A percentile compares a stretch with the other conserved stretches of the same genome.
Evolutionary conservation across 2,329 filamentous ascomycete genomes (phyloP).

Genomic region (Colletotrichum magnum): DNA sequence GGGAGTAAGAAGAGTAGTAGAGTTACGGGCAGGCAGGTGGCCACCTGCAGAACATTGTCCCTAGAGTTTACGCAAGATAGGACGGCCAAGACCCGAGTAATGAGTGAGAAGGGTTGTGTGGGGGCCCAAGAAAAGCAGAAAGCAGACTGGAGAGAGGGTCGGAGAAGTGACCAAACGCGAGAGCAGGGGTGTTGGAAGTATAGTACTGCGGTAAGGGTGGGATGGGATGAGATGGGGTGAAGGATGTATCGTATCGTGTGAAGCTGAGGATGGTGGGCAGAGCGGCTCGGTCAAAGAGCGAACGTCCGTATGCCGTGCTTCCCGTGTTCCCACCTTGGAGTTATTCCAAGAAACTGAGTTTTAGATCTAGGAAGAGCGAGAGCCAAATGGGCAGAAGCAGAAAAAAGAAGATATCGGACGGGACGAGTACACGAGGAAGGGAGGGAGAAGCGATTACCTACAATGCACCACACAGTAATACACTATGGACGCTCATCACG

Average conservation of each 20-base stretch:
- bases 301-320: conserved; percentile 21
- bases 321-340: conserved; percentile 11
- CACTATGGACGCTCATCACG: conserved; percentile 4
- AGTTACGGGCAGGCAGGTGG: conserved; percentile 28
- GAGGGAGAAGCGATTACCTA: conserved; percentile 6
- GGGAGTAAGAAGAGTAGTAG: conserved; percentile 1
- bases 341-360: conserved; percentile 17
- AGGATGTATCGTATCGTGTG: conserved; percentile 18
- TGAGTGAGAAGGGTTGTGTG: conserved; percentile 34
- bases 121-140: conserved; percentile 13
- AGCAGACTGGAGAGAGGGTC: conserved; percentile 11
- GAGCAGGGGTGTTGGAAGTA: conserved; percentile 8
- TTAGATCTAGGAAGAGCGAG: conserved; percentile 11
- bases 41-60: conserved; percentile 33
- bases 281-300: conserved; percentile 31
- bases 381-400: conserved; percentile 31
- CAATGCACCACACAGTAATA: conserved; percentile 2
- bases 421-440: background rate
- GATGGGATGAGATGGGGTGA: conserved; percentile 2
- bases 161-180: conserved; percentile 19
- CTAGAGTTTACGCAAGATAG: conserved; percentile 32
- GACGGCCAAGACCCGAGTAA: conserved; percentile 38
- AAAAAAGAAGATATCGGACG: conserved; percentile 31
- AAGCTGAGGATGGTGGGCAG: conserved; percentile 19
- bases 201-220: background rate